Percentiles rank a stretch among this genome's conserved stretches.
Evolutionary conservation across 768 basidiomycete genomes (phyloP).

Genomic region (Tricholoma flavovirens): DNA sequence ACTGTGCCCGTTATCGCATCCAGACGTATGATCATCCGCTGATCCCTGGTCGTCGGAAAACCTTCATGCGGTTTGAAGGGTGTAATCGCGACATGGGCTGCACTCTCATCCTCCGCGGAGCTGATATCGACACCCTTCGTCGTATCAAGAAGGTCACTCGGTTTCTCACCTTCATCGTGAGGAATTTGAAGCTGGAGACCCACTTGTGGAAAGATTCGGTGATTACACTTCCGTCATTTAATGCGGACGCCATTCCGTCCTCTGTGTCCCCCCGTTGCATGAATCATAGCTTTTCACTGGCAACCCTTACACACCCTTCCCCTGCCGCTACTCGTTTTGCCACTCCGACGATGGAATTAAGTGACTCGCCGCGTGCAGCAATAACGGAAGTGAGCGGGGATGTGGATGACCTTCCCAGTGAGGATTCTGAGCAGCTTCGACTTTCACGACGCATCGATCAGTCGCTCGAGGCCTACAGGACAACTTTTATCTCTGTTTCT

Average conservation of each 20-base stretch:
- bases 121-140: slow-evolving; percentile 69
- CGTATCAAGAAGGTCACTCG: slow-evolving; percentile 90
- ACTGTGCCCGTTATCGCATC: slow-evolving; percentile 78
- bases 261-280: slow-evolving; percentile 22
- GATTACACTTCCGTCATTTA: slow-evolving; percentile 65
- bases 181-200: slow-evolving; percentile 90
- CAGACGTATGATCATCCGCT: slow-evolving; percentile 93
- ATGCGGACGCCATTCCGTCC: slow-evolving; percentile 58
- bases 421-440: slow-evolving; percentile 63
- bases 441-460: slow-evolving; percentile 76
- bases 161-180: slow-evolving; percentile 88
- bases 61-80: slow-evolving; percentile 97
- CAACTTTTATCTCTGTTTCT: slow-evolving; percentile 89
- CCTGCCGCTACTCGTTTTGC: slow-evolving; percentile 22
- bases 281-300: slow-evolving; percentile 16
- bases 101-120: slow-evolving; percentile 89
- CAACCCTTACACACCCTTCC: slow-evolving; percentile 22
- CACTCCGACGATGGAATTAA: slow-evolving; percentile 19
- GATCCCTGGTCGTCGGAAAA: slow-evolving; percentile 92
- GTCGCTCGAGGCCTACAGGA: slow-evolving; percentile 77
- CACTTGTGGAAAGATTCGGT: slow-evolving; percentile 91
- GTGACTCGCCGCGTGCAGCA: slow-evolving; percentile 13
- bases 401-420: slow-evolving; percentile 54
- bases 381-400: slow-evolving; percentile 26
- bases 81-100: slow-evolving; percentile 91